These are phyloP conservation scores for Microbotryum scabiosae DNA, from an alignment of 1,284 basidiomycete species.

Conservation along the genomic window DNA sequence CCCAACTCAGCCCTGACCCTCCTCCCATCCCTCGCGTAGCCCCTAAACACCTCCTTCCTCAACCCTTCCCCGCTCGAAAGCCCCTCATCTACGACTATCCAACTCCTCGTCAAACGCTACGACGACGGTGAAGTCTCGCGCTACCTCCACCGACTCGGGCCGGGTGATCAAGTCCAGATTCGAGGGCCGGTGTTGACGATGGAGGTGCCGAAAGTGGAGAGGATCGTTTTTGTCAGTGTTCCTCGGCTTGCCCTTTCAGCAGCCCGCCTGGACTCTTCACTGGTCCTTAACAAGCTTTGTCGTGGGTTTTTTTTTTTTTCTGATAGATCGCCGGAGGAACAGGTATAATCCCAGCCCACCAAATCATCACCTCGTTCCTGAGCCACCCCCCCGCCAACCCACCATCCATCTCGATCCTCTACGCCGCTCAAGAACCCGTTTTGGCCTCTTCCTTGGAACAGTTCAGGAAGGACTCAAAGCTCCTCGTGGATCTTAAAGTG, in stretches of 20 bases:
- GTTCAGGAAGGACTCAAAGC: constrained; percentile 49
- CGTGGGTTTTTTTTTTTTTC: not conserved
- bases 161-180: constrained; percentile 60
- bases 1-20: too few relatives aligned
- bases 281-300: not conserved
- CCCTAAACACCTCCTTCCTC: constrained; percentile 63
- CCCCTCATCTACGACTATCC: constrained; percentile 3
- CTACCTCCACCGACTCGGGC: constrained; percentile 63
- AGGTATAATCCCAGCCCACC: constrained; percentile 69
- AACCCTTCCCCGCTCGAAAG: constrained; percentile 41
- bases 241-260: not conserved
- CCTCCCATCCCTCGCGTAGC: constrained; percentile 47
- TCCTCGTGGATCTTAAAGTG: constrained; percentile 54
- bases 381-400: not conserved
- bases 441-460: constrained; percentile 46
- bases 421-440: constrained; percentile 54
- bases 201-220: constrained; percentile 53
- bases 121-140: constrained; percentile 67
- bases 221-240: constrained; percentile 59
- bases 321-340: constrained; percentile 69
- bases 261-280: too few relatives aligned
- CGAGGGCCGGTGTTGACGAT: constrained; percentile 69
- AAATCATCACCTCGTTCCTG: constrained; percentile 36
- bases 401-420: constrained; percentile 52
- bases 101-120: constrained; percentile 45